phyloP scores from a whole-genome alignment of 2,329 filamentous ascomycete species.

The Hymenoscyphus repandus region DNA sequence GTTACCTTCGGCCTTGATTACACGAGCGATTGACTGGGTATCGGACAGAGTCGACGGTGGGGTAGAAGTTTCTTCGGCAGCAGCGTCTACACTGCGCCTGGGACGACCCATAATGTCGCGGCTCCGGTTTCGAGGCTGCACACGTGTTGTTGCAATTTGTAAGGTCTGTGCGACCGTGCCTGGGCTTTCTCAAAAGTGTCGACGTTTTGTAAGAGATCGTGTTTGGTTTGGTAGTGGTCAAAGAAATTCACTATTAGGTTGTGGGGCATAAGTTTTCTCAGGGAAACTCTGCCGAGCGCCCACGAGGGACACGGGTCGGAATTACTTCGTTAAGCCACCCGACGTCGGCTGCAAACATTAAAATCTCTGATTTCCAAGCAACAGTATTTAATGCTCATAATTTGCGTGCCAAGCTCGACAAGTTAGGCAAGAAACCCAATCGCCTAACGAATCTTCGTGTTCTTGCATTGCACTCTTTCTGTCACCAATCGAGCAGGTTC shows the following conservation, averaged over 20 bases:
- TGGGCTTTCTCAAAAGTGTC: too few species aligned
- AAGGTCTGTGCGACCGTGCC: background rate
- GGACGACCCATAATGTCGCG: conserved; percentile 57
- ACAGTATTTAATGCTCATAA: background rate
- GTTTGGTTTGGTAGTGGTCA: background rate
- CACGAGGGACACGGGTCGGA: background rate
- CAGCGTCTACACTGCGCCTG: conserved; percentile 72
- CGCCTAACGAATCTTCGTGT: background rate
- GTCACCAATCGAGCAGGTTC: background rate
- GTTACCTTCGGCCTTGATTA: conserved; percentile 81
- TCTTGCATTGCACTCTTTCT: background rate
- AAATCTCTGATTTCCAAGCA: background rate
- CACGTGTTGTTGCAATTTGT: background rate
- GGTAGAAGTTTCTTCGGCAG: conserved; percentile 63
- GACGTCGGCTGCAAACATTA: background rate
- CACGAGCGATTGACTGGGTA: conserved; percentile 67
- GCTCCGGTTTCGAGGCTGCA: background rate
- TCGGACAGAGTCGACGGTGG: conserved; percentile 53
- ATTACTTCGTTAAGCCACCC: too few species aligned
- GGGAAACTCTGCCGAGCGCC: background rate
- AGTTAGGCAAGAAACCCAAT: too few species aligned
- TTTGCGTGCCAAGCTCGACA: background rate
- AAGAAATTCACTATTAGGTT: too few species aligned
- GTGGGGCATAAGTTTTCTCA: too few species aligned
- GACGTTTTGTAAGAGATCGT: background rate